phyloP scores from a whole-genome alignment of 768 basidiomycete genomes.

The Leucosporidium creatinivorum region DNA sequence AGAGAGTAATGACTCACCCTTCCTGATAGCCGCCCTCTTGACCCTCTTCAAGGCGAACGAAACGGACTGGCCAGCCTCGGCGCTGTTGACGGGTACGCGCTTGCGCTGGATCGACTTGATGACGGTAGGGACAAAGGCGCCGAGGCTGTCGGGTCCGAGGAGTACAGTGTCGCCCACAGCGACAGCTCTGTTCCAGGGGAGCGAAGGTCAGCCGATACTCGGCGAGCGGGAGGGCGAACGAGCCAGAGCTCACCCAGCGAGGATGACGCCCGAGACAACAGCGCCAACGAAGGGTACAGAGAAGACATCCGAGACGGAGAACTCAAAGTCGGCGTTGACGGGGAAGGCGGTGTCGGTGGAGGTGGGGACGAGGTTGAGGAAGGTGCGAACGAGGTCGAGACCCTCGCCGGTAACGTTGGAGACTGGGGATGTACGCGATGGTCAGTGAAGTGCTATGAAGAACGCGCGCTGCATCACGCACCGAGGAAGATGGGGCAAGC shows the following conservation, averaged over 20 bases:
- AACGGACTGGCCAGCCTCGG: conserved; percentile 94
- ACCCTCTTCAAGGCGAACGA: conserved; percentile 87
- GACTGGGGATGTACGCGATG: conserved; percentile 69
- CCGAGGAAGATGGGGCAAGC: conserved; percentile 12
- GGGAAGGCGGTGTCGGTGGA: conserved; percentile 18
- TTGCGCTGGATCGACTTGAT: conserved; percentile 93
- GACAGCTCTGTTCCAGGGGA: not conserved
- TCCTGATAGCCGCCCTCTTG: conserved; percentile 68
- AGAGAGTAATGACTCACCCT: conserved; percentile 45
- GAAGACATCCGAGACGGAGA: conserved; percentile 44
- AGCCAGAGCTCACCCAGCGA: conserved; percentile 36
- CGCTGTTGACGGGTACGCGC: conserved; percentile 70
- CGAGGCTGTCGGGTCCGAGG: conserved; percentile 87
- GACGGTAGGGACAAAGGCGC: conserved; percentile 69
- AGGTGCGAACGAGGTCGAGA: conserved; percentile 62
- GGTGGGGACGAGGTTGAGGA: conserved; percentile 74
- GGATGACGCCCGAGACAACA: conserved; percentile 41
- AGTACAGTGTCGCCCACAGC: conserved; percentile 70
- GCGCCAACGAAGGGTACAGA: conserved; percentile 42
- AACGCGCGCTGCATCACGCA: not conserved
- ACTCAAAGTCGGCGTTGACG: conserved; percentile 39
- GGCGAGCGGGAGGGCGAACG: conserved; percentile 12
- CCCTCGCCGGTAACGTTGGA: conserved; percentile 96
- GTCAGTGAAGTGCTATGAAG: conserved; percentile 9
- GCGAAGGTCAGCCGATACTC: not conserved